Base-by-base conservation (phyloP, 371 early-diverging fungal species). In the Parasitella parasitica region DNA sequence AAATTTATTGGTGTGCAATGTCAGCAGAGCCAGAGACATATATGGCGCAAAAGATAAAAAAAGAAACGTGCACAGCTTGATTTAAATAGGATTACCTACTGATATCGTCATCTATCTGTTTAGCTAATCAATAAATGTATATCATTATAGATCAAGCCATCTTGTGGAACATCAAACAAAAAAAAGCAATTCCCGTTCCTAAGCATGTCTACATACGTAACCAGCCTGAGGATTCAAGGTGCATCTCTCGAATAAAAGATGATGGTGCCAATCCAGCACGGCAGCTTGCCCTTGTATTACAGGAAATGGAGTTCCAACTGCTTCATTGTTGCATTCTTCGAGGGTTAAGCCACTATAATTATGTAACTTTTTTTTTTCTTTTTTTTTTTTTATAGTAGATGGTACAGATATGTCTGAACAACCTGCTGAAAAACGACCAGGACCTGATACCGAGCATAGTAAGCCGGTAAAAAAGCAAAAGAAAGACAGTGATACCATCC, bases 401-500 rank as follows among this genome's bases (percentile, higher is more conserved):
- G n/a, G n/a, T n/a, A 20, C 1, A 6, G 22, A 43, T 20, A 43
- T 43, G 43, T 20, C 43, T 43, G 43, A 43, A 43, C 18, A 43
- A 43, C 22, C 20, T 20, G 22, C 11, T 11, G 43, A 43, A 16
- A 43, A 43, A 20, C 28, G 57, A 32, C 57, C 57, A 35, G 32
- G 18, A 24, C 26, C n/a, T 15, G 34, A 46, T 16, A 15, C 43
- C 20, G 13, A 57, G 15, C n/a, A 5, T 26, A 35, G 35, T 2
- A 64, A 43, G 7, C 0, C 22, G 8, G 30, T 36, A 30, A 66
- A 67, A 37, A 63, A 61, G 24, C 58, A 63, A 34, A 69, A 69
- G 26, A 60, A 64, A 35, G 64, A 63, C 37, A 62, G 63, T 22
- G 61, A 66, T 38, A 83, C 85, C 0, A 78, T 83, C 39, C 85